phyloP scores from a whole-genome alignment of 345 rosid species.

The Moricandia moricandioides region DNA sequence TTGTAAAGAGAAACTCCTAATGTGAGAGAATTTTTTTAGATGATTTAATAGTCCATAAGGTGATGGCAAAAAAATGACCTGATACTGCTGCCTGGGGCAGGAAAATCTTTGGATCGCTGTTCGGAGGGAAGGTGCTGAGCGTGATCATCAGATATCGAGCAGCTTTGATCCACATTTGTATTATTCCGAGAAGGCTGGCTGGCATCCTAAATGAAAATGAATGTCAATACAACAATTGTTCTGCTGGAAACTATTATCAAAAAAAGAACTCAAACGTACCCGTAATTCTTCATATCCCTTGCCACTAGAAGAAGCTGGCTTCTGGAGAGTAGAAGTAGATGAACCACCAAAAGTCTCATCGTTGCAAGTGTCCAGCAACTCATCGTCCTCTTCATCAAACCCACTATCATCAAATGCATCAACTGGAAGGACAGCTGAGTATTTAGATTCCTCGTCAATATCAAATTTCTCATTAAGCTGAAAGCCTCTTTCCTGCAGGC shows the following conservation, averaged over 20 bases:
- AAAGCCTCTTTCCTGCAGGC: constrained; percentile 79
- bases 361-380: constrained; percentile 55
- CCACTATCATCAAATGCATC: constrained; percentile 70
- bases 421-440: constrained; percentile 70
- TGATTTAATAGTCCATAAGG: not conserved
- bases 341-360: constrained; percentile 60
- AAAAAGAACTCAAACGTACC: constrained; percentile 27
- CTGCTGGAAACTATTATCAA: constrained; percentile 7
- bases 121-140: constrained; percentile 48
- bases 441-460: constrained; percentile 83
- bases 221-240: constrained; percentile 3
- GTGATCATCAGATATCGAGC: constrained; percentile 40
- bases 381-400: constrained; percentile 64
- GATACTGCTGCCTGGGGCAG: constrained; percentile 44
- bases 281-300: constrained; percentile 33
- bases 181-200: constrained; percentile 43
- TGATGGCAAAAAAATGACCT: constrained; percentile 43
- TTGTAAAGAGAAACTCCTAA: not conserved
- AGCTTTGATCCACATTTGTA: constrained; percentile 40
- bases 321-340: constrained; percentile 41
- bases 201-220: constrained; percentile 52
- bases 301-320: constrained; percentile 42
- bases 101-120: constrained; percentile 38
- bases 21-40: not conserved
- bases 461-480: constrained; percentile 56